These are phyloP conservation scores for Xylaria flabelliformis DNA, from an alignment of 495 filamentous ascomycete genomes.

Conservation along the genomic window DNA sequence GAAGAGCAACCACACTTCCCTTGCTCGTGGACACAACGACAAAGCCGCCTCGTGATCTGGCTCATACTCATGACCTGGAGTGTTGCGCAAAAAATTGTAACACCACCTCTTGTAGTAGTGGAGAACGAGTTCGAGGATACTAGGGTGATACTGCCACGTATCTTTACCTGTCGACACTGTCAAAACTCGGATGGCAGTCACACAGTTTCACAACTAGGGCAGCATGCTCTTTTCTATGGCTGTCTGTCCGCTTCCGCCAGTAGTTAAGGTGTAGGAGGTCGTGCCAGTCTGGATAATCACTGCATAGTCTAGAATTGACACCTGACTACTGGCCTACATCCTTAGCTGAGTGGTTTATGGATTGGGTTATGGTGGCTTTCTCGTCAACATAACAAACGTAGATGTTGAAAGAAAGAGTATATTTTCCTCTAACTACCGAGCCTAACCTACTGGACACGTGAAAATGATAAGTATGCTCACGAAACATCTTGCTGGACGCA, in stretches of 20 bases:
- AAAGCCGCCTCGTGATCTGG: background rate
- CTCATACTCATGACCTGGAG: background rate
- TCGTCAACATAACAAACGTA: no score
- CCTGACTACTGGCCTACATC: no score
- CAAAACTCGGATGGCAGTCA: background rate
- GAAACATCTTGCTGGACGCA: background rate
- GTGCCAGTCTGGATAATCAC: no score
- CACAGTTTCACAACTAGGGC: background rate
- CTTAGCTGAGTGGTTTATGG: no score
- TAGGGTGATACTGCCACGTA: background rate
- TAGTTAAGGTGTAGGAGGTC: no score
- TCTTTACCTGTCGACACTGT: background rate
- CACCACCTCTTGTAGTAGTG: background rate
- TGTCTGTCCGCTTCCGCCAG: no score
- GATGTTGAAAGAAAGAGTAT: background rate
- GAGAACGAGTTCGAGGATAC: background rate
- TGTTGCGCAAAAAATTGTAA: background rate
- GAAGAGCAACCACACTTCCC: background rate
- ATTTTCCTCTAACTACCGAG: background rate
- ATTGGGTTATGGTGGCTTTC: no score
- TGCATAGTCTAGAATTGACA: no score
- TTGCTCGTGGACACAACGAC: constrained; percentile 1
- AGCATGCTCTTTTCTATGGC: background rate
- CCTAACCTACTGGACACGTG: background rate
- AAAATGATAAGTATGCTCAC: background rate